Evolutionary conservation across 2,329 filamentous ascomycete genomes (phyloP), one percentile per base, ranked within the genome.

Genomic region (Taxawa tesnikishii): DNA sequence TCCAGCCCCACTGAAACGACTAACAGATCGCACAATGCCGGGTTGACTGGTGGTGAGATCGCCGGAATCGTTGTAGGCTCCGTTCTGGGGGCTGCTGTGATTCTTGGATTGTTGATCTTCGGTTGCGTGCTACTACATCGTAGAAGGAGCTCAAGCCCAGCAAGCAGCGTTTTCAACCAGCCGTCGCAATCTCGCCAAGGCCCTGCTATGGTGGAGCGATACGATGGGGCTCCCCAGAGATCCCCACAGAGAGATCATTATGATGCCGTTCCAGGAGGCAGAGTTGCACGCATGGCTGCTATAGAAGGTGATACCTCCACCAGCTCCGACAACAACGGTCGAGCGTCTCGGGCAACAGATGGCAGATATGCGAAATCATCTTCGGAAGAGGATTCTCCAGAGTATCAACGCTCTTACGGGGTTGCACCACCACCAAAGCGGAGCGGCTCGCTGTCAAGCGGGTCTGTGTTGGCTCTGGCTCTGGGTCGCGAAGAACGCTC

Each of bases 201-300:
- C 16, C 48, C 57, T 15, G 33, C 31, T 23, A 62, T 65, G 58
- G 49, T 48, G 26, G 62, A 55, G 38, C 15, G 28, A 26, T 50
- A 57, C 31, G 55, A 59, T 26, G 59, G 59, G 15, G 47, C 54
- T 14, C 43, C 47, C 29, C 55, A 50, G 51, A 34, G 33, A 10
- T n/a, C n/a, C n/a, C n/a, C n/a, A n/a, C 38, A 43, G 48, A 34
- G 46, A 51, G 41, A 46, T 46, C 57, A 51, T 7, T 50, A 83
- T 42, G 79, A 84, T 45, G 71, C 85, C 11, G 67, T 92, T 8
- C 83, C 85, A 5, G 87, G 85, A 26, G 85, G 84, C 17, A 79
- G 90, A 39, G 90, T 98, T 37, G 83, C 90, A 24, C 78, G 90
- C 34, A 96, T 98, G 90, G 87, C 88, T 24, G 90, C 90, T 19